Evolutionary conservation across 169 alveolate species (phyloP), one percentile per base, ranked within the genome.

Genomic region (Plasmodium gallinaceum): DNA sequence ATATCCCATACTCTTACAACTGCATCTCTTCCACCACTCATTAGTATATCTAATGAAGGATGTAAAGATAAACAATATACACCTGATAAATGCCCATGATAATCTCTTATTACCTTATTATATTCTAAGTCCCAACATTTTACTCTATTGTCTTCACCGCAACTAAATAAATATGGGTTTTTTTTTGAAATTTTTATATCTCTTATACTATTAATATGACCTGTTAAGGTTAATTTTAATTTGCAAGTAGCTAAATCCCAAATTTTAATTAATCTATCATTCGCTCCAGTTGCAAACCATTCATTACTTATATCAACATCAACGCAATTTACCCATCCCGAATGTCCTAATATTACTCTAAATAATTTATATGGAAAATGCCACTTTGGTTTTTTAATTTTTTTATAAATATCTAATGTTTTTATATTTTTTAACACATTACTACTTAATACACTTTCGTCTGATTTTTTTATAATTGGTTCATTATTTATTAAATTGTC

Each of bases 1-100:
- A 99, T 98, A 92, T 99, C 99, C 99, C 99, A 99, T 12, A 99
- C 98, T 69, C 99, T 95, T 5, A 98, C 99, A 8, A 97, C 98
- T 57, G 99, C 98, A 90, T 99, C 99, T 61, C 99, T 96, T 10
- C 99, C 99, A 18, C 99, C 99, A 60, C 99, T 97, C 54, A 98
- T 95, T 39, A 99, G 94, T 10, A 99, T 83, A 92, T 99, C 99
- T 88, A 98, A 92, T 4, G 96, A 95, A 10, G 99, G 99, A 88
- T 99, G 99, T 64, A 99, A 88, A 8, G 98, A 97, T 58, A 99
- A 91, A 43, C 97, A 70, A 92, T 98, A 98, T 37, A 99, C 98
- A 20, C 99, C 99, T 9, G 97, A 94, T 22, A 98, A 93, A 91
- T 99, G 99, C 9, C 99, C 99, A 91, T 98, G 99, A 92, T 98